phyloP scores from a whole-genome alignment of 139 green algal genomes.

The Tetradesmus lagerheimii region DNA sequence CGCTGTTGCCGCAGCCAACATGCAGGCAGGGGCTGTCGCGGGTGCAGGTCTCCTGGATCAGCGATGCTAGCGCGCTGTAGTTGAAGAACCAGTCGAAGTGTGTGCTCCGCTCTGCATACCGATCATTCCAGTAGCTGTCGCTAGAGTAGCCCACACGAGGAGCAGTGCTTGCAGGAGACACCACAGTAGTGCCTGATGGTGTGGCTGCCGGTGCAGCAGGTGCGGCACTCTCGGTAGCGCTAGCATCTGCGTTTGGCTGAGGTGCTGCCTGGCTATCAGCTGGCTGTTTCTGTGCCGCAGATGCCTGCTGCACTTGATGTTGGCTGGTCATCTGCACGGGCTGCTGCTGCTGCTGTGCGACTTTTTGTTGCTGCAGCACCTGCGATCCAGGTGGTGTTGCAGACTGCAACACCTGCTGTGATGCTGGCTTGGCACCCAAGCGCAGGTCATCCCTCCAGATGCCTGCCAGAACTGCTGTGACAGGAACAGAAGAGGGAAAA shows the following conservation, averaged over 20 bases:
- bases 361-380: not conserved
- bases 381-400: not conserved
- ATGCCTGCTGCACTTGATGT: not conserved
- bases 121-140: conserved; percentile 41
- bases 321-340: not conserved
- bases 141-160: conserved; percentile 25
- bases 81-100: conserved; percentile 50
- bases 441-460: conserved; percentile 30
- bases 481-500: not conserved
- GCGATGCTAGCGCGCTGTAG: conserved; percentile 27
- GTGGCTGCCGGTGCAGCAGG: not conserved
- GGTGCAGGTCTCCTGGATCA: not conserved
- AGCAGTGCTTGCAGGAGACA: not conserved
- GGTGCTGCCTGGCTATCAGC: not conserved
- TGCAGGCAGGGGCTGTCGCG: conserved; percentile 32
- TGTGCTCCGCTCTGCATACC: conserved; percentile 36
- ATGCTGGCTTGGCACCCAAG: not conserved
- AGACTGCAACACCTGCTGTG: conserved; percentile 12
- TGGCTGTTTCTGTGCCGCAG: not conserved
- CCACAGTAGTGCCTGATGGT: not conserved
- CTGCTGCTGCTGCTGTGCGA: conserved; percentile 15
- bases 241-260: not conserved
- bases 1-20: conserved; percentile 57
- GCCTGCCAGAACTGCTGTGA: conserved; percentile 35
- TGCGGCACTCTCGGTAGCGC: not conserved